Evolutionary conservation across 2,329 filamentous ascomycete species (phyloP).

Genomic region (Hirsutella minnesotensis): DNA sequence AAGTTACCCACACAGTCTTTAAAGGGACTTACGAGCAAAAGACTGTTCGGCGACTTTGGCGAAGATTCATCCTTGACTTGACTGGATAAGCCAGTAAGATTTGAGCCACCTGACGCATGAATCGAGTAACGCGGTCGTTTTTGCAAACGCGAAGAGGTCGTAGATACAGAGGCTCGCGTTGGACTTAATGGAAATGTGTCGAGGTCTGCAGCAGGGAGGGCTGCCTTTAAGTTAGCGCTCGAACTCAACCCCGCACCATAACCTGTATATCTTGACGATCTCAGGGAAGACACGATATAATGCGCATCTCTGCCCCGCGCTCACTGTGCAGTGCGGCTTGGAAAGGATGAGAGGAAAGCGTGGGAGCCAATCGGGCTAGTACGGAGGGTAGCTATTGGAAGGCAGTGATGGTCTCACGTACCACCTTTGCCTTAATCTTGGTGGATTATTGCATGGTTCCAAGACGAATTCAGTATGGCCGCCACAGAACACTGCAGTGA

Average conservation of each 20-base stretch:
- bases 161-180: neutral
- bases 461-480: no score
- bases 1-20: slow-evolving; percentile 18
- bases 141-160: slow-evolving; percentile 4
- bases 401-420: no score
- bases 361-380: no score
- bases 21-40: slow-evolving; percentile 18
- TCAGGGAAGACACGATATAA: neutral
- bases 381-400: no score
- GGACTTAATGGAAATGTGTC: slow-evolving; percentile 8
- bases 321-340: no score
- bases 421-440: no score
- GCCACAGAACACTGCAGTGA: no score
- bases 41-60: neutral
- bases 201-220: slow-evolving; percentile 8
- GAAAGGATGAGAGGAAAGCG: no score
- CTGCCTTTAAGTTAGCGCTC: slow-evolving; percentile 18
- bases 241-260: slow-evolving; percentile 13
- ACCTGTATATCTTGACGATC: slow-evolving; percentile 3
- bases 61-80: neutral
- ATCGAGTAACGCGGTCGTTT: slow-evolving; percentile 9
- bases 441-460: no score
- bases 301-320: no score
- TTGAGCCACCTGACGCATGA: neutral
- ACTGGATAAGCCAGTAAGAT: neutral